Evolutionary conservation across 2,329 filamentous ascomycete genomes (phyloP), one percentile per base, ranked within the genome.

Genomic region (Colletotrichum liriopes): DNA sequence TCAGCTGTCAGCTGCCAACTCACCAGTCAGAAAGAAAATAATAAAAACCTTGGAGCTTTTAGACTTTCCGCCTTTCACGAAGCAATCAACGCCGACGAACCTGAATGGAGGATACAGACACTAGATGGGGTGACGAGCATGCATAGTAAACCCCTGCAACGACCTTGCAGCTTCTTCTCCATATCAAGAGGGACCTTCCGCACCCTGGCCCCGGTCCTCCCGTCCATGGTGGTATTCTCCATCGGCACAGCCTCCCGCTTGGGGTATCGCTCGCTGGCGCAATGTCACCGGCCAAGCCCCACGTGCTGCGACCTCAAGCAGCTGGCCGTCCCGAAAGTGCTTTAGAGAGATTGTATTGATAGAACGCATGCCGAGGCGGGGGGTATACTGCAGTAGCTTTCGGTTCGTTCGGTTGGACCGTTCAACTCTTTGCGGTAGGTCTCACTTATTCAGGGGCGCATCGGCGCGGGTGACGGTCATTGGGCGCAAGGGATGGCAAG

Each of bases 191-290:
- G 35, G 37, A 41, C 37, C 11, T 20, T 26, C 23, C 37, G 55
- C n/a, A 41, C 55, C 67, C 62, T 60, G 47, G 54, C 35, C 67
- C 62, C 55, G 29, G 67, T 56, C 62, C 23, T 56, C 63, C 49
- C 41, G 67, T 56, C 62, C 41, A 61, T 18, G 16, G 67, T 67
- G 32, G 63, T 63, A 67, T 61, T 45, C 14, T 56, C 29, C n/a
- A 58, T 63, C 65, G 58, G 59, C 69, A 72, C 51, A 59, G 58
- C 65, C 69, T 64, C 58, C 65, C 64, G 8, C 35, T 59, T 59
- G 29, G 51, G 65, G 65, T 14, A 63, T 63, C 52, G n/a, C 43
- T 61, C 23, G 55, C 49, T 47, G 43, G 23, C 20, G 14, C 39
- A 29, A 41, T 26, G 5, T 43, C 20, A 12, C n/a, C 20, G 11